Conservation (phyloP, 768 basidiomycete genomes). For the Pisolithus albus region DNA sequence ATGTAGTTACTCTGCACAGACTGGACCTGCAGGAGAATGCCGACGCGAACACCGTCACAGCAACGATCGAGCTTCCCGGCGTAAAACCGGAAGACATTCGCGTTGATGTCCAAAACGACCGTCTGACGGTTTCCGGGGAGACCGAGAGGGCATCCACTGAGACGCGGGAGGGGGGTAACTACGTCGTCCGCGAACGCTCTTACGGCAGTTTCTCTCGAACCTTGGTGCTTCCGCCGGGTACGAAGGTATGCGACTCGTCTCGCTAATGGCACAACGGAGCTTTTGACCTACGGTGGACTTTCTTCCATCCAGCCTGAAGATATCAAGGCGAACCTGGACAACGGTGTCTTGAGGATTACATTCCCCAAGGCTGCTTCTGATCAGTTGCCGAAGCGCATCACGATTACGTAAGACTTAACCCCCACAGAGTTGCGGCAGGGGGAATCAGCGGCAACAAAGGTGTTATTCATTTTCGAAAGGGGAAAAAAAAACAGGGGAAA, state of each 20-base stretch:
- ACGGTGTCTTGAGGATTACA: conserved; percentile 45
- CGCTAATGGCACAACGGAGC: neutral
- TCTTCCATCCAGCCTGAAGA: conserved; percentile 19
- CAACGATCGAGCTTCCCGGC: conserved; percentile 54
- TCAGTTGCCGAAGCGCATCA: conserved; percentile 38
- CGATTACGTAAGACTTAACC: conserved; percentile 15
- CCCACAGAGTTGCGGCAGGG: neutral
- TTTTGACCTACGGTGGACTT: neutral
- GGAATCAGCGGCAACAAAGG: too few species aligned
- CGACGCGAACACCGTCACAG: conserved; percentile 43
- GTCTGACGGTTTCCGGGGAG: conserved; percentile 49
- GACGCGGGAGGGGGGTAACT: conserved; percentile 31
- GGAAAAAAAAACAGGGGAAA: too few species aligned
- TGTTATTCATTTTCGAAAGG: too few species aligned
- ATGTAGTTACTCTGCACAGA: conserved; percentile 22
- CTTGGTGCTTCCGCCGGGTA: conserved; percentile 41
- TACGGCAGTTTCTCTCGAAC: conserved; percentile 44
- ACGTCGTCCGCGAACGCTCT: conserved; percentile 37
- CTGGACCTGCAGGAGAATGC: conserved; percentile 50
- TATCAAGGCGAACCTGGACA: conserved; percentile 41
- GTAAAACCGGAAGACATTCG: conserved; percentile 42
- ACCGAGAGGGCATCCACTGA: conserved; percentile 31
- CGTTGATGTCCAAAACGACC: conserved; percentile 45
- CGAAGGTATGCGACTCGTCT: conserved; percentile 31
- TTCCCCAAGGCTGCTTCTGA: conserved; percentile 45